phyloP scores from a whole-genome alignment of 176 grass and related monocot genomes.

The Carex cristatella region DNA sequence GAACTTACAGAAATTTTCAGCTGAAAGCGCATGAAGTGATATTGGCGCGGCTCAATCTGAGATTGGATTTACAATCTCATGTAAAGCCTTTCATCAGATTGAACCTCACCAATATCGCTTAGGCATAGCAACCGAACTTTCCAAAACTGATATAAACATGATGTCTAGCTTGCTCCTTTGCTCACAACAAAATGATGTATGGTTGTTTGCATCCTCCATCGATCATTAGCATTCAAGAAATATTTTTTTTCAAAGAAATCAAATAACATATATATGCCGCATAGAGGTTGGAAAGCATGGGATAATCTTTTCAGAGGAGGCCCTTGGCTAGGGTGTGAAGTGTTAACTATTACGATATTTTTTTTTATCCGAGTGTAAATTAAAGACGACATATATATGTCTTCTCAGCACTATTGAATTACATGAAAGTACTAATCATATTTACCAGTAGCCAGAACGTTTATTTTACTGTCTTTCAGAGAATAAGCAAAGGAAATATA shows the following conservation, averaged over 20 bases:
- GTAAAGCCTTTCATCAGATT: constrained; percentile 60
- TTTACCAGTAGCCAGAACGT: background rate
- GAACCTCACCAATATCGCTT: constrained; percentile 99
- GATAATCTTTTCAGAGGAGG: background rate
- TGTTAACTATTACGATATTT: background rate
- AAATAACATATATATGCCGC: background rate
- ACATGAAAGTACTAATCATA: background rate
- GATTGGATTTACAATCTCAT: constrained; percentile 32
- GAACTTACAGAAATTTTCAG: constrained; percentile 4
- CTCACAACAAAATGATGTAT: background rate
- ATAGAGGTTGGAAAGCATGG: background rate
- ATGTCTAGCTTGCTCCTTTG: background rate
- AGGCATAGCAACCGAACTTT: background rate
- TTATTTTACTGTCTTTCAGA: background rate
- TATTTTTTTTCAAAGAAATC: background rate
- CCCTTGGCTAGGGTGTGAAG: background rate
- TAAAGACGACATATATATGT: background rate
- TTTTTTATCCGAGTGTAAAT: background rate
- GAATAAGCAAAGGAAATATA: background rate
- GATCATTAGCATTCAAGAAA: background rate
- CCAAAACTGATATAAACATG: background rate
- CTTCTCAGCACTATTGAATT: background rate
- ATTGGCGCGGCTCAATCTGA: constrained; percentile 99
- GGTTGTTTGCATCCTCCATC: background rate
- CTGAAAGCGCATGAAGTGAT: constrained; percentile 48